Percentiles rank a stretch among this genome's conserved stretches.
Evolutionary conservation across 1,284 basidiomycete species (phyloP).

Genomic region (Golubevia pallescens): DNA sequence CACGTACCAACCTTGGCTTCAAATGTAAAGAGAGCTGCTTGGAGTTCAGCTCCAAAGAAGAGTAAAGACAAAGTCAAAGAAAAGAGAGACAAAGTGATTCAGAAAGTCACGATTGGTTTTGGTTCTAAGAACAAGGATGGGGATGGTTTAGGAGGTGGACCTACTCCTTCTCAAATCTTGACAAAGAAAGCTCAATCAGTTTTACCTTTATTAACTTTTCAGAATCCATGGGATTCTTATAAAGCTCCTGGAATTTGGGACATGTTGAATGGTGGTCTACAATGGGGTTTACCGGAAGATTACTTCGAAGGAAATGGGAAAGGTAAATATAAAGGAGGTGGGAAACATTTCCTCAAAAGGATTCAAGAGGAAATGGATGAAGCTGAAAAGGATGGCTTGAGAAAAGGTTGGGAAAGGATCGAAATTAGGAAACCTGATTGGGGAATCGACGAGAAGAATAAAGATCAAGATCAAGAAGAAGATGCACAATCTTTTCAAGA

Average conservation of each 20-base stretch:
- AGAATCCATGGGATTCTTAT: constrained; percentile 42
- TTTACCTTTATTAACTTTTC: constrained; percentile 25
- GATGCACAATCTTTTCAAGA: not conserved
- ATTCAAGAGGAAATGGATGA: constrained; percentile 7
- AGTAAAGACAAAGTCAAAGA: no score
- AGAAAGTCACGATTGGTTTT: no score
- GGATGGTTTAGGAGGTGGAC: no score
- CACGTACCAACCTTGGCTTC: no score
- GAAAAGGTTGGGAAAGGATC: constrained; percentile 25
- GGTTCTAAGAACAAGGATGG: no score
- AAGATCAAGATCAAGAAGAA: not conserved
- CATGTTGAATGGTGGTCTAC: constrained; percentile 31
- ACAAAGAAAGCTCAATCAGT: not conserved
- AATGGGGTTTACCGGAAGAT: constrained; percentile 43
- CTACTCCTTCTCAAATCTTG: no score
- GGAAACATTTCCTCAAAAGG: constrained; percentile 19
- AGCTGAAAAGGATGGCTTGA: constrained; percentile 12
- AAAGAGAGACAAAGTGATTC: no score
- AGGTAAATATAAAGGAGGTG: constrained; percentile 5
- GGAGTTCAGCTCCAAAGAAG: no score
- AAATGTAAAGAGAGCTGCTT: no score
- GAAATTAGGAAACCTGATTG: constrained; percentile 23
- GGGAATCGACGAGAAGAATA: constrained; percentile 10
- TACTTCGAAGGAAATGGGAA: constrained; percentile 28
- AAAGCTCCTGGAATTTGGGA: constrained; percentile 24